Percentiles rank a stretch among this genome's conserved stretches.
Evolutionary conservation across 768 basidiomycete species (phyloP).

Genomic region (Paxillus involutus): DNA sequence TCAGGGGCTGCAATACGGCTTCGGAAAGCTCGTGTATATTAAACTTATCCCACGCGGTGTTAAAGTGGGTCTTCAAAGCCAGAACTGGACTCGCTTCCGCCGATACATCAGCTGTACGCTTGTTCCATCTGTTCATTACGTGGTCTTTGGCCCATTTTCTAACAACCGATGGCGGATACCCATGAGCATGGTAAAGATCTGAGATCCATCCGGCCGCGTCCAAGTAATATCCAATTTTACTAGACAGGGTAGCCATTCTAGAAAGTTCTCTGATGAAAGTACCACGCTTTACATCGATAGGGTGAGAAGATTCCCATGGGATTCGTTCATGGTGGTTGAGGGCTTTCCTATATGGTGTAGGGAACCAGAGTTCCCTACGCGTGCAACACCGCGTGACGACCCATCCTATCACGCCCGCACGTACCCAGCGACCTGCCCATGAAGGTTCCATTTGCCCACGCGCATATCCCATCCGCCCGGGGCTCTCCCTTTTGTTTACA

Average conservation of each 20-base stretch:
- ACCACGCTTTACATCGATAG: constrained; percentile 14
- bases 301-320: constrained; percentile 14
- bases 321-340: constrained; percentile 13
- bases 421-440: too few relatives aligned
- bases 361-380: too few relatives aligned
- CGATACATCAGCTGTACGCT: too few relatives aligned
- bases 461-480: too few relatives aligned
- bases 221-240: neutral
- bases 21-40: neutral
- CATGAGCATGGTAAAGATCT: neutral
- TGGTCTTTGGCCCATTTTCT: neutral
- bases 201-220: neutral
- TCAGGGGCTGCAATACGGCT: too few relatives aligned
- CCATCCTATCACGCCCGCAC: too few relatives aligned
- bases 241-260: constrained; percentile 4
- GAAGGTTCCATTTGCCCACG: too few relatives aligned
- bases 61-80: neutral
- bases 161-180: neutral
- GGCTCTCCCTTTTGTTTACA: too few relatives aligned
- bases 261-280: constrained; percentile 11
- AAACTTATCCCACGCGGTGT: neutral
- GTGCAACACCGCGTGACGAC: too few relatives aligned
- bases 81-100: too few relatives aligned
- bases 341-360: constrained; percentile 15
- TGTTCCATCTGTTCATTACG: neutral